Base-by-base conservation (phyloP, 2,329 filamentous ascomycete species). In the Sporothrix brunneoviolacea region DNA sequence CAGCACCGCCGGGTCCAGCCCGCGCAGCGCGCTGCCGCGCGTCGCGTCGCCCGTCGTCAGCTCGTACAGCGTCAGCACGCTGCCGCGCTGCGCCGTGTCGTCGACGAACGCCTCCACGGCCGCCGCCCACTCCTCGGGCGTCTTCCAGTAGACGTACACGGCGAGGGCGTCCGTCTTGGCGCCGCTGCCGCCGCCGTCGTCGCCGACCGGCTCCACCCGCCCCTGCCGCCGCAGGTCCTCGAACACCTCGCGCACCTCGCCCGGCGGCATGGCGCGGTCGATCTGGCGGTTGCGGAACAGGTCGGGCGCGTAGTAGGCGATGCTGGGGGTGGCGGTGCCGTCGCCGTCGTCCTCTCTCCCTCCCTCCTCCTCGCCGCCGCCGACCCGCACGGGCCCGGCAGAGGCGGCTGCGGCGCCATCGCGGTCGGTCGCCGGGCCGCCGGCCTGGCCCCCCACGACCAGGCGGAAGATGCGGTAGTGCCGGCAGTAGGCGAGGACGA, bases 41-140 rank as follows among this genome's bases (percentile, higher is more conserved):
- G 87, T 89, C 27, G 76, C 84, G 62, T 97, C 91, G n/a, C 91
- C 88, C 66, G 96, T 83, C 2, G 82, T 77, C 61, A 98, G 71
- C 71, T 98, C 93, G 67, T 96, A 97, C 21, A 98, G 73, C 51
- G 93, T 98, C 63, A 98, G 68, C 50, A 98, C 91, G 12, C 79
- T 82, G 21, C 88, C 88, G 72, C 86, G 91, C 74, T 96, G 91
- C 4, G 82, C 93, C 54, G 90, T 95, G 55, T 82, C 81, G 27
- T 97, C 91, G 40, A 90, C 85, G 83, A 89, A 97, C 38, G 73
- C 78, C 65, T 86, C 85, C 37, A 97, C 71, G 53, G 83, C 64
- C 30, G 76, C 79, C 2, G 90, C 93, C 91, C 93, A 98, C 70
- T 97, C 91, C 63, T 94, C 88, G 0, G 86, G 84, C 61, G 81